These are phyloP conservation scores for Ehretia macrophylla DNA, from an alignment of 257 asterid species.

Conservation along the genomic window DNA sequence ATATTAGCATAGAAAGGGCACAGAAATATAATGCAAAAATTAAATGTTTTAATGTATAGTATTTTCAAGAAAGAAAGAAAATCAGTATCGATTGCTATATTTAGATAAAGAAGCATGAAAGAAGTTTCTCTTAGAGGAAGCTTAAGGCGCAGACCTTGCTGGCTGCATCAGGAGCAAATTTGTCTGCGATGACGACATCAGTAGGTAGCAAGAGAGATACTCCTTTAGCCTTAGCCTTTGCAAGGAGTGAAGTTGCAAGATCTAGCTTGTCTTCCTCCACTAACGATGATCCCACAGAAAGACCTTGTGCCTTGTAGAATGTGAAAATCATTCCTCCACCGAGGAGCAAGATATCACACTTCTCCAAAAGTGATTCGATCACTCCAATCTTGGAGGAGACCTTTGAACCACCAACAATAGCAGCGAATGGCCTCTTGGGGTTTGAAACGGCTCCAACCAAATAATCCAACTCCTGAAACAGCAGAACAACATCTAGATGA, in stretches of 20 bases:
- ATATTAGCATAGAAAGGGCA: not conserved
- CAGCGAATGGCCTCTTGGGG: constrained; percentile 85
- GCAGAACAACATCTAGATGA: constrained; percentile 7
- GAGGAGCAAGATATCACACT: constrained; percentile 60
- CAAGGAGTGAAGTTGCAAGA: constrained; percentile 66
- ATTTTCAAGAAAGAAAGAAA: not conserved
- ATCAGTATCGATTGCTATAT: too few species aligned
- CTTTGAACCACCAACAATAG: constrained; percentile 93
- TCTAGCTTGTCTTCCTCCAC: constrained; percentile 95
- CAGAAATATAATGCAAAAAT: not conserved
- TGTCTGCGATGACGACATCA: constrained; percentile 79
- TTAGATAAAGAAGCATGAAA: too few species aligned
- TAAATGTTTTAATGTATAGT: not conserved
- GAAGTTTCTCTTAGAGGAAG: too few species aligned
- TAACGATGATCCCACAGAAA: constrained; percentile 77
- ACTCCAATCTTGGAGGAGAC: constrained; percentile 90
- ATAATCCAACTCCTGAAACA: constrained; percentile 70
- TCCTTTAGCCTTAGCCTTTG: constrained; percentile 80
- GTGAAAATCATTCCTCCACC: constrained; percentile 97
- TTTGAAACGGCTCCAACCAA: constrained; percentile 77
- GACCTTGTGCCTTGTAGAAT: constrained; percentile 88
- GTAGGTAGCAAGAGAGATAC: constrained; percentile 70
- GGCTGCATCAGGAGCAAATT: constrained; percentile 84
- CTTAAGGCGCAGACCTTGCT: constrained; percentile 58
- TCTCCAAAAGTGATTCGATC: constrained; percentile 80